Evolutionary conservation across 139 green algal species (phyloP).

Genomic region (Nannochloris sp.): DNA sequence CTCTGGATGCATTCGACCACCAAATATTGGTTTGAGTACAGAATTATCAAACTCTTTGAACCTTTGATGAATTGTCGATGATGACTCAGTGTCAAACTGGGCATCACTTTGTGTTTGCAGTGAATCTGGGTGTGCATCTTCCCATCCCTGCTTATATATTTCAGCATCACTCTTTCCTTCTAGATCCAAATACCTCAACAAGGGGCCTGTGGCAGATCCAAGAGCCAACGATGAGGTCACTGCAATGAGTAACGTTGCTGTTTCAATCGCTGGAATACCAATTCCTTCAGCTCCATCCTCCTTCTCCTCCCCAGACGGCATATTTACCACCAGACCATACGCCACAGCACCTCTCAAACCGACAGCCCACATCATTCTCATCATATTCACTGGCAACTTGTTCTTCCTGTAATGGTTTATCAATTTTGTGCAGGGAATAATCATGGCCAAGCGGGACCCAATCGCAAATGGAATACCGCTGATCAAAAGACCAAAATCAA

Average conservation of each 20-base stretch:
- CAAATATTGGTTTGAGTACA: constrained; percentile 44
- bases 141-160: constrained; percentile 22
- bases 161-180: constrained; percentile 28
- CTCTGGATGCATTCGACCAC: constrained; percentile 12
- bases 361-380: constrained; percentile 49
- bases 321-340: constrained; percentile 52
- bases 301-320: constrained; percentile 32
- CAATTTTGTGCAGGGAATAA: constrained; percentile 50
- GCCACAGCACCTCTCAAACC: constrained; percentile 64
- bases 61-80: constrained; percentile 15
- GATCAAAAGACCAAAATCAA: constrained; percentile 21
- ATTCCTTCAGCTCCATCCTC: constrained; percentile 23
- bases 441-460: constrained; percentile 39
- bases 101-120: neutral
- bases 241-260: constrained; percentile 59
- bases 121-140: constrained; percentile 5
- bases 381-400: constrained; percentile 36
- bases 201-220: constrained; percentile 29
- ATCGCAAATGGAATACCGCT: constrained; percentile 46
- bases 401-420: constrained; percentile 33
- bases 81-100: constrained; percentile 5
- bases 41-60: constrained; percentile 34
- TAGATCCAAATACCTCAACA: constrained; percentile 32
- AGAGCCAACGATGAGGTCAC: constrained; percentile 47
- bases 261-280: constrained; percentile 56